Percentiles rank a stretch among this genome's conserved stretches.
Conservation (phyloP, 306 rosid genomes). For the Citrullus mucosospermus region DNA sequence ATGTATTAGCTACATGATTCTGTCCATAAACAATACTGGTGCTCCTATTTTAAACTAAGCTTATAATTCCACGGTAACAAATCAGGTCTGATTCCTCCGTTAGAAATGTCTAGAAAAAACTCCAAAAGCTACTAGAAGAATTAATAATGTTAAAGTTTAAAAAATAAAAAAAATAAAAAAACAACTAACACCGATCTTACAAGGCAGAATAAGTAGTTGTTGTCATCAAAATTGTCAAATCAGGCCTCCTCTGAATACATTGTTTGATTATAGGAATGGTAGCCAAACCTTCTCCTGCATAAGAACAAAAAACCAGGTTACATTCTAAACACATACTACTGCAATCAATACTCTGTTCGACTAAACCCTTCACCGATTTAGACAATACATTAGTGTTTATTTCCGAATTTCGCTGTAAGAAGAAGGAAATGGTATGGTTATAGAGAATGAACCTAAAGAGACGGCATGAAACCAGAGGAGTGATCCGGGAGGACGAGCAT, state of each 20-base stretch:
- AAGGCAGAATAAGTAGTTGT: constrained; percentile 70
- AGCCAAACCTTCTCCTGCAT: constrained; percentile 76
- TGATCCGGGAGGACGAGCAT: constrained; percentile 50
- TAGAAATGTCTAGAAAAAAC: not conserved
- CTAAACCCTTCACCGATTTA: not conserved
- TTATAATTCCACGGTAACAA: not conserved
- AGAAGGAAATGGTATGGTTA: not conserved
- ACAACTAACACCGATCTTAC: constrained; percentile 24
- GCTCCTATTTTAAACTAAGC: not conserved
- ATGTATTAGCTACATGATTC: not conserved
- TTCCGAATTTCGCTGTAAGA: not conserved
- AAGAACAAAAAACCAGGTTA: not conserved
- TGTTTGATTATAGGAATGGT: constrained; percentile 74
- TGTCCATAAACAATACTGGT: not conserved
- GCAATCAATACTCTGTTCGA: not conserved
- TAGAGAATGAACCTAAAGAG: constrained; percentile 39
- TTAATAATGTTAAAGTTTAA: not conserved
- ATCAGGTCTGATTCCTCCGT: not conserved
- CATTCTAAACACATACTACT: not conserved
- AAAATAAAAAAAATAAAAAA: not conserved
- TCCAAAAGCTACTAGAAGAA: not conserved
- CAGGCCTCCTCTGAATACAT: constrained; percentile 52
- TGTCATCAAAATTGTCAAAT: constrained; percentile 57
- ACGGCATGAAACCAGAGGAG: constrained; percentile 94
- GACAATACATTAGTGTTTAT: not conserved